Percentiles rank a stretch among this genome's conserved stretches.
Conservation (phyloP, 1,139 yeast genomes). For the Blastobotrys malaysiensis region DNA sequence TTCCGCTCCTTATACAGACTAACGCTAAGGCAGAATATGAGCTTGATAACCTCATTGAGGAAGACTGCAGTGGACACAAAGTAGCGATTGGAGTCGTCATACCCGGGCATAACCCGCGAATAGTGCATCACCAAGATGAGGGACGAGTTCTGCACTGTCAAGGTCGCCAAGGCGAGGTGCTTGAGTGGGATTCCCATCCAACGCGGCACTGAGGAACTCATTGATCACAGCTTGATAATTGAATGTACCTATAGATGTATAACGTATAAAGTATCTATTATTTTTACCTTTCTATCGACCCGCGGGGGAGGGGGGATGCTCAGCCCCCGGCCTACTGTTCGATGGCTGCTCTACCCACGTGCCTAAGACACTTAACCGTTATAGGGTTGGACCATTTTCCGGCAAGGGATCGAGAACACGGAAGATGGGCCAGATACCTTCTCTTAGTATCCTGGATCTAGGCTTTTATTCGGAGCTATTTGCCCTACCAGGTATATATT, state of each 20-base stretch:
- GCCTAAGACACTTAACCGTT: neutral
- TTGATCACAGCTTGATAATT: neutral
- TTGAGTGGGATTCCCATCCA: slow-evolving; percentile 1
- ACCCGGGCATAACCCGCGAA: slow-evolving; percentile 40
- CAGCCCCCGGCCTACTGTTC: no score
- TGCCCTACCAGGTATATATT: no score
- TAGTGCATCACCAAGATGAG: slow-evolving; percentile 39
- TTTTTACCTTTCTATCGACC: neutral
- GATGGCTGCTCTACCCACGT: neutral
- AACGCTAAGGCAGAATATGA: slow-evolving; percentile 30
- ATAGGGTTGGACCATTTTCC: neutral
- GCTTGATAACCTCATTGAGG: slow-evolving; percentile 38
- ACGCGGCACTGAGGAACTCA: neutral
- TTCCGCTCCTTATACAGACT: slow-evolving; percentile 19
- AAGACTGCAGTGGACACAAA: slow-evolving; percentile 41
- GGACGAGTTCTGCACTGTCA: slow-evolving; percentile 36
- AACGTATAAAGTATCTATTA: neutral
- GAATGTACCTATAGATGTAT: no score
- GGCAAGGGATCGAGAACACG: neutral
- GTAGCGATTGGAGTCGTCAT: slow-evolving; percentile 28
- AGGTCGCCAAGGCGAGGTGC: slow-evolving; percentile 2
- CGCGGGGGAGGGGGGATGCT: no score
- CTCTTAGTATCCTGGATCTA: no score
- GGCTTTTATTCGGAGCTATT: no score
- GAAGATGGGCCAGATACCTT: neutral